Percentiles rank a stretch among this genome's conserved stretches.
These are phyloP conservation scores for Crithidia sp. DNA, from an alignment of 208 protist genomes.

Conservation along the genomic window DNA sequence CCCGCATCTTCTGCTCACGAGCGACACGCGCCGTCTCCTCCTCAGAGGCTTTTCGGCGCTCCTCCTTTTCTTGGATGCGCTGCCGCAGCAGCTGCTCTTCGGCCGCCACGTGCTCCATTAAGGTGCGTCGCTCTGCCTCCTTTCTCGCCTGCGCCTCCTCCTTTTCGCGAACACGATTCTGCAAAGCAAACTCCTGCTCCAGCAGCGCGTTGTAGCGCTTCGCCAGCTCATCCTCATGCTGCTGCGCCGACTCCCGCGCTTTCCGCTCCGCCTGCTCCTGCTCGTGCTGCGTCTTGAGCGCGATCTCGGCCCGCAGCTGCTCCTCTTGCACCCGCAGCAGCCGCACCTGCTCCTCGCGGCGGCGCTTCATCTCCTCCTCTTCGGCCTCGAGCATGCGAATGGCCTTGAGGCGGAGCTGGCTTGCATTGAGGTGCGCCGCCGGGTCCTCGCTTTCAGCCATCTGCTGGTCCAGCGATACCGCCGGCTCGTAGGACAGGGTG, in stretches of 20 bases:
- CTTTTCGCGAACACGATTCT: conserved; percentile 38
- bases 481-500: conserved; percentile 30
- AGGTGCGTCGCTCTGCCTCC: conserved; percentile 42
- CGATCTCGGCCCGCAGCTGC: conserved; percentile 35
- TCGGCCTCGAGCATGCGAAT: conserved; percentile 81
- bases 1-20: conserved; percentile 40
- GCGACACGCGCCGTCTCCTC: conserved; percentile 36
- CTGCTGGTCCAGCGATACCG: conserved; percentile 23
- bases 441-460: conserved; percentile 1
- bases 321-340: conserved; percentile 42
- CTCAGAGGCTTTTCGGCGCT: conserved; percentile 42
- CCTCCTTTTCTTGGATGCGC: conserved; percentile 58
- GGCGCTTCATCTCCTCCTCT: conserved; percentile 47
- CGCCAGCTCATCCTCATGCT: conserved; percentile 38
- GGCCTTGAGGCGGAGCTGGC: conserved; percentile 58
- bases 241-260: conserved; percentile 37
- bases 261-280: conserved; percentile 49
- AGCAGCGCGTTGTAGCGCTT: conserved; percentile 41
- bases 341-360: conserved; percentile 45
- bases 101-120: conserved; percentile 55
- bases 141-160: conserved; percentile 30
- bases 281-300: conserved; percentile 63
- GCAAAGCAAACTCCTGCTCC: conserved; percentile 47
- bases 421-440: conserved; percentile 11
- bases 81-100: conserved; percentile 72